Percentiles rank a stretch among this genome's conserved stretches.
These are phyloP conservation scores for Cystoderma amianthinum DNA, from an alignment of 768 basidiomycete genomes.

Conservation along the genomic window DNA sequence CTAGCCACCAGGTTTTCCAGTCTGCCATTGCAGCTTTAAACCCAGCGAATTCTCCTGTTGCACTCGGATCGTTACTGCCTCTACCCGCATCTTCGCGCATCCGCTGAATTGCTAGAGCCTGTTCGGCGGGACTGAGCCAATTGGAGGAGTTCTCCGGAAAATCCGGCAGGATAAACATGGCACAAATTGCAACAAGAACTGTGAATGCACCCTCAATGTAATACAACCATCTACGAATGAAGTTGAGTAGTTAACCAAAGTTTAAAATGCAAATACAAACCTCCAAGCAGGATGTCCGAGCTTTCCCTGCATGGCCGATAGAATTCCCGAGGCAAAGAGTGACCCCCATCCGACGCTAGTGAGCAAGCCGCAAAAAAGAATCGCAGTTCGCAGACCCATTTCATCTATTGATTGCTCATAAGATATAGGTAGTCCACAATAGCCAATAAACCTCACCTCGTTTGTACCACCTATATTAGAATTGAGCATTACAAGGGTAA, in stretches of 20 bases:
- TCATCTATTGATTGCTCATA: slow-evolving; percentile 8
- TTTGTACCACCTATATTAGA: slow-evolving; percentile 7
- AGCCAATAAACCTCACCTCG: slow-evolving; percentile 1
- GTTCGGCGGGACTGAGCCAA: slow-evolving; percentile 15
- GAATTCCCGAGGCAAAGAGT: slow-evolving; percentile 40
- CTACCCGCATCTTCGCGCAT: slow-evolving; percentile 45
- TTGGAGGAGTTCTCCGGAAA: slow-evolving; percentile 20
- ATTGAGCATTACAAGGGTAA: neutral
- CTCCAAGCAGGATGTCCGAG: slow-evolving; percentile 48
- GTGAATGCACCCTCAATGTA: slow-evolving; percentile 40
- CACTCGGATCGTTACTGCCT: neutral
- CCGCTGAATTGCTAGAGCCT: slow-evolving; percentile 16
- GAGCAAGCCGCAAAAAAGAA: slow-evolving; percentile 41
- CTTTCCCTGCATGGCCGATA: slow-evolving; percentile 37
- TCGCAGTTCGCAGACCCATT: slow-evolving; percentile 39
- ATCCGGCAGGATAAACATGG: slow-evolving; percentile 32
- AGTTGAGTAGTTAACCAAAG: neutral
- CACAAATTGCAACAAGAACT: slow-evolving; percentile 34
- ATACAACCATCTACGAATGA: slow-evolving; percentile 35
- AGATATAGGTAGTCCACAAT: no score
- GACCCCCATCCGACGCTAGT: slow-evolving; percentile 49
- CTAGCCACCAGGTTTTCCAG: slow-evolving; percentile 64
- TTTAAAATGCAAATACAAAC: slow-evolving; percentile 14
- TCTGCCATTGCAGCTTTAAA: slow-evolving; percentile 49
- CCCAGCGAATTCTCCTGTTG: slow-evolving; percentile 11